Evolutionary conservation across 257 asterid species (phyloP).

Genomic region (Jacaranda mimosifolia): DNA sequence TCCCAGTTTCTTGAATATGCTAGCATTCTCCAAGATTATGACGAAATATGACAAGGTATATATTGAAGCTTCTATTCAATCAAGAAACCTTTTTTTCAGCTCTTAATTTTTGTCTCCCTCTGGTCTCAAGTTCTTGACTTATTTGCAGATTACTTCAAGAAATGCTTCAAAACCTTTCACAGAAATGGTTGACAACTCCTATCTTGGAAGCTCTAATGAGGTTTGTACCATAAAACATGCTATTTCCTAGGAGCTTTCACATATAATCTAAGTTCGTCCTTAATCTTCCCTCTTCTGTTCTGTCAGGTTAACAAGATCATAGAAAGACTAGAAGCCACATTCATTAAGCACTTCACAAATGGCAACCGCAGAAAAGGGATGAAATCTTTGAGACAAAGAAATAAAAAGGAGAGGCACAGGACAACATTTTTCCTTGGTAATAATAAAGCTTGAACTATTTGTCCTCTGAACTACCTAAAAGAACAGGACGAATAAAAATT

Average conservation of each 20-base stretch:
- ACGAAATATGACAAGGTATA: constrained; percentile 89
- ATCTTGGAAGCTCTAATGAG: constrained; percentile 75
- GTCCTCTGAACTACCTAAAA: not conserved
- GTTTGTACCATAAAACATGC: constrained; percentile 39
- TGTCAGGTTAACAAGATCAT: constrained; percentile 57
- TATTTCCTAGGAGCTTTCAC: not conserved
- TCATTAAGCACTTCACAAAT: constrained; percentile 68
- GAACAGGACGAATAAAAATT: too few species aligned
- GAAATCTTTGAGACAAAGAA: constrained; percentile 55
- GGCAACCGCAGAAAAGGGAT: constrained; percentile 77
- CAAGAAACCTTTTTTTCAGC: not conserved
- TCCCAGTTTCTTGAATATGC: constrained; percentile 70
- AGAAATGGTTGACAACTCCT: constrained; percentile 64
- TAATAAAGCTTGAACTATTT: constrained; percentile 17
- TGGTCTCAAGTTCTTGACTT: not conserved
- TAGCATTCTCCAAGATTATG: constrained; percentile 85
- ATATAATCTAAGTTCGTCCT: not conserved
- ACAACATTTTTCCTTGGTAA: constrained; percentile 71
- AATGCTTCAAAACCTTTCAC: constrained; percentile 68
- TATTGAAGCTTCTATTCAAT: constrained; percentile 12
- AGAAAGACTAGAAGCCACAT: constrained; percentile 59
- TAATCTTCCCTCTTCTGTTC: constrained; percentile 11
- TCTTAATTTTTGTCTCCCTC: not conserved
- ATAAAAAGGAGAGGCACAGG: constrained; percentile 61
- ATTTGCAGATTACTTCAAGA: constrained; percentile 69